Evolutionary conservation across 176 grass and related monocot species (phyloP).

Genomic region (Canna indica): DNA sequence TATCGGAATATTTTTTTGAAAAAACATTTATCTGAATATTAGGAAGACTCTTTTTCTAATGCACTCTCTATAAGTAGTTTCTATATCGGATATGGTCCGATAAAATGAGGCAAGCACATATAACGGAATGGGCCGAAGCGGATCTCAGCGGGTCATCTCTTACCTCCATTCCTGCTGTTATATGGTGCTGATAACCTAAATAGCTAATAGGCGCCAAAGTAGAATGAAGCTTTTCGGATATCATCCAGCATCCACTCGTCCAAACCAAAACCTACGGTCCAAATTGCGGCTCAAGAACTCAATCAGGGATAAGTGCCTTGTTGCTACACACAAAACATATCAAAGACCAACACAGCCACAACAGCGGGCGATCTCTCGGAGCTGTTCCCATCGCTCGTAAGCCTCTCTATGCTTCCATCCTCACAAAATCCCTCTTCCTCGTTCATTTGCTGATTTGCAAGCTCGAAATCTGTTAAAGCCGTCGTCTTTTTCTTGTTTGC

Average conservation of each 20-base stretch:
- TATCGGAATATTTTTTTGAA: no score
- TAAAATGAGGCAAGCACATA: no score
- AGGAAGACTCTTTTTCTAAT: no score
- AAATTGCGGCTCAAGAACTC: neutral
- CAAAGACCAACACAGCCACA: neutral
- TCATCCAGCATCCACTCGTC: neutral
- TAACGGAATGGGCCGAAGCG: no score
- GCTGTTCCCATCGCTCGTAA: neutral
- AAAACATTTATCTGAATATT: no score
- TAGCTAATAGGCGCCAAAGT: neutral
- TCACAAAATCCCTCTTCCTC: neutral
- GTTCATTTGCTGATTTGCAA: neutral
- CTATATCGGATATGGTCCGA: no score
- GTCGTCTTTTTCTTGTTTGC: neutral
- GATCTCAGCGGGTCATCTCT: no score
- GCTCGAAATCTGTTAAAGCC: neutral
- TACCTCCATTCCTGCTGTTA: no score
- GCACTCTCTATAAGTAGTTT: no score
- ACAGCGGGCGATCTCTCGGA: neutral
- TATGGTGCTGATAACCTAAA: neutral
- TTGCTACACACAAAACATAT: neutral
- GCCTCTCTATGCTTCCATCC: neutral
- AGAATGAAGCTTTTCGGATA: neutral
- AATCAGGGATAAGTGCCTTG: neutral
- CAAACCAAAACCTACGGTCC: conserved; percentile 7